These are phyloP conservation scores for Pythium brassicae DNA, from an alignment of 352 stramenopile species.

Conservation along the genomic window DNA sequence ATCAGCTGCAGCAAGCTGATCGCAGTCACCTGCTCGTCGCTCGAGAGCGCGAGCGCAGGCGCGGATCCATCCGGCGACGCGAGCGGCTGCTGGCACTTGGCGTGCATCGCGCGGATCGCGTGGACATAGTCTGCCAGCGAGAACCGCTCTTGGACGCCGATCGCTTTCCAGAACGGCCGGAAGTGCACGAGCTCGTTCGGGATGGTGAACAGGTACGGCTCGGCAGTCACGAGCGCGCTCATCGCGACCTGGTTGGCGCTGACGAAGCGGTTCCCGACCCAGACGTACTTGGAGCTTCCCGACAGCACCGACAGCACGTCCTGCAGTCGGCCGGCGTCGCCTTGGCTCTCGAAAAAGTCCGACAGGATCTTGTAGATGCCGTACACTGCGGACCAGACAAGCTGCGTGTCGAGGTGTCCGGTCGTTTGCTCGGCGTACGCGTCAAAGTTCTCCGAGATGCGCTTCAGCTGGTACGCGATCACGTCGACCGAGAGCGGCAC, in stretches of 20 bases:
- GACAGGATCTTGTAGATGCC: slow-evolving; percentile 55
- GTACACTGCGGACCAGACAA: slow-evolving; percentile 52
- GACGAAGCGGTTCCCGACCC: slow-evolving; percentile 59
- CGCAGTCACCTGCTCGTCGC: slow-evolving; percentile 40
- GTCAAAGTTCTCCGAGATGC: slow-evolving; percentile 38
- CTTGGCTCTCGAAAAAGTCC: slow-evolving; percentile 50
- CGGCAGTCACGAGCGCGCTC: slow-evolving; percentile 41
- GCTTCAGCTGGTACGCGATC: slow-evolving; percentile 46
- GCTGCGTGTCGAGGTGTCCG: slow-evolving; percentile 24
- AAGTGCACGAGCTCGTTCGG: slow-evolving; percentile 65
- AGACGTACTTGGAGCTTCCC: slow-evolving; percentile 47
- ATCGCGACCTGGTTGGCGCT: slow-evolving; percentile 45
- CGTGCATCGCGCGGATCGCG: slow-evolving; percentile 48
- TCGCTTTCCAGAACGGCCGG: slow-evolving; percentile 47
- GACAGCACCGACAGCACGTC: slow-evolving; percentile 32
- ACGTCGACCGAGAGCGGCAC: slow-evolving; percentile 26
- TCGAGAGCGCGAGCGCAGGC: slow-evolving; percentile 19
- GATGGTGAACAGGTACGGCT: slow-evolving; percentile 62
- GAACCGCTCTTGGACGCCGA: slow-evolving; percentile 64
- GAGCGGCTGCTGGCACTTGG: slow-evolving; percentile 22
- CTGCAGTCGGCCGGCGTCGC: slow-evolving; percentile 12
- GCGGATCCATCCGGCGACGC: slow-evolving; percentile 9
- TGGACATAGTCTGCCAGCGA: slow-evolving; percentile 50
- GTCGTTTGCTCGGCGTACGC: background rate
- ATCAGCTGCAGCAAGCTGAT: slow-evolving; percentile 69